phyloP scores from a whole-genome alignment of 192 early-diverging fungal genomes.

The Gonapodya prolifera region DNA sequence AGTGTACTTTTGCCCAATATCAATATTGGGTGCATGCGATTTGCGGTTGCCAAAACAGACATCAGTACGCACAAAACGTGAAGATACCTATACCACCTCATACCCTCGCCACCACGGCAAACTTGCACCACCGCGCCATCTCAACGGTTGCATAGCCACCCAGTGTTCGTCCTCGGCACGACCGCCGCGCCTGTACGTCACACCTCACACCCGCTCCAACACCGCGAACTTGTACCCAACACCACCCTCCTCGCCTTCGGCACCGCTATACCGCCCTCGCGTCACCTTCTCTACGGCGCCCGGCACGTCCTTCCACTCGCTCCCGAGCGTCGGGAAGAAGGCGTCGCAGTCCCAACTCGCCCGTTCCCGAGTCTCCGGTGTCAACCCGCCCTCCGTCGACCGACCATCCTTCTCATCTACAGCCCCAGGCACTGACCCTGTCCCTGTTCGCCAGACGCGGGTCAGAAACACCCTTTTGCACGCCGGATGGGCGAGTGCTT shows the following conservation, averaged over 20 bases:
- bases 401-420: no score
- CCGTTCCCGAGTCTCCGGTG: conserved; percentile 11
- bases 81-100: no score
- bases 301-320: conserved; percentile 19
- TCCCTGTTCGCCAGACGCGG: conserved; percentile 19
- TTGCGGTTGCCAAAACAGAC: no score
- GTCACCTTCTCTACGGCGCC: conserved; percentile 31
- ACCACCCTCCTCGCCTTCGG: conserved; percentile 32
- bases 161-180: no score
- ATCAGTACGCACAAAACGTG: no score
- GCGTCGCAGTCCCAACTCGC: conserved; percentile 51
- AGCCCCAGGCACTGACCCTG: not conserved
- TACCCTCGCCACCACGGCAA: no score
- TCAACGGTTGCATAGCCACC: no score
- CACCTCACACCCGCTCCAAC: conserved; percentile 14
- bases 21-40: no score
- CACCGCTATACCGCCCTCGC: conserved; percentile 21
- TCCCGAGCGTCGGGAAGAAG: conserved; percentile 57
- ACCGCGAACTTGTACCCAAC: conserved; percentile 48
- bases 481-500: conserved; percentile 41
- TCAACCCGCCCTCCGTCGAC: not conserved
- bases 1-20: no score
- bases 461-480: conserved; percentile 60
- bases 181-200: no score
- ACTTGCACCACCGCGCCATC: no score